Evolutionary conservation across 192 early-diverging fungal genomes (phyloP).

Genomic region (Gonapodya prolifera): DNA sequence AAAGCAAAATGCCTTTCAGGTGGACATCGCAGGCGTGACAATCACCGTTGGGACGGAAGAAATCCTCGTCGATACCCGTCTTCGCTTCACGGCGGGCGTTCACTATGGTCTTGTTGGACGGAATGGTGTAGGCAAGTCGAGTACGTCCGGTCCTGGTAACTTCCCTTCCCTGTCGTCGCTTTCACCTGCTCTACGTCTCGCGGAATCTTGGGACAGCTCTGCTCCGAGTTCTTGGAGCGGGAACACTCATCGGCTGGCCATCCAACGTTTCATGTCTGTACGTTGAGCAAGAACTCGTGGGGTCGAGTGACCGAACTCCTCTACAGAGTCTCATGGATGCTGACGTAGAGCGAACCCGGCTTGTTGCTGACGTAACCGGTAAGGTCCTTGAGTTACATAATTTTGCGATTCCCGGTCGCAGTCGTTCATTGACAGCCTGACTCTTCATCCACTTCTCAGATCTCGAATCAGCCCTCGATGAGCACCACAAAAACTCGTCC

Average conservation of each 20-base stretch:
- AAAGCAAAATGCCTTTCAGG: too few relatives aligned
- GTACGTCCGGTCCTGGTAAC: conserved; percentile 10
- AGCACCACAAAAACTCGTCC: too few relatives aligned
- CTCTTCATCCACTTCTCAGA: conserved; percentile 9
- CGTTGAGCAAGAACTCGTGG: conserved; percentile 57
- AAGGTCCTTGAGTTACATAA: too few relatives aligned
- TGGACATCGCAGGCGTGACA: conserved; percentile 51
- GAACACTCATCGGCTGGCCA: conserved; percentile 64
- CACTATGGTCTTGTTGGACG: conserved; percentile 67
- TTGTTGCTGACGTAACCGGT: conserved; percentile 33
- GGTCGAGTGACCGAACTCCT: neutral
- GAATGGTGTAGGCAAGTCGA: conserved; percentile 69
- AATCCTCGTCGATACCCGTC: conserved; percentile 59
- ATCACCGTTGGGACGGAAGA: conserved; percentile 53
- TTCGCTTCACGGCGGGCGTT: conserved; percentile 61
- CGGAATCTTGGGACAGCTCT: conserved; percentile 23
- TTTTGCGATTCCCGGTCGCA: too few relatives aligned
- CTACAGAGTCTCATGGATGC: conserved; percentile 50
- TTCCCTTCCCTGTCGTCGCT: neutral
- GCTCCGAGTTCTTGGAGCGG: conserved; percentile 45
- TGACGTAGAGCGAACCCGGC: conserved; percentile 42
- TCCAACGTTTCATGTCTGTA: conserved; percentile 66
- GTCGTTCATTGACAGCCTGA: conserved; percentile 13
- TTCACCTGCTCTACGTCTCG: conserved; percentile 8
- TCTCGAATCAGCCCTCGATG: conserved; percentile 25